Evolutionary conservation across 495 filamentous ascomycete species (phyloP), one percentile per base, ranked within the genome.

Genomic region (Penicillium macrosclerotiorum): DNA sequence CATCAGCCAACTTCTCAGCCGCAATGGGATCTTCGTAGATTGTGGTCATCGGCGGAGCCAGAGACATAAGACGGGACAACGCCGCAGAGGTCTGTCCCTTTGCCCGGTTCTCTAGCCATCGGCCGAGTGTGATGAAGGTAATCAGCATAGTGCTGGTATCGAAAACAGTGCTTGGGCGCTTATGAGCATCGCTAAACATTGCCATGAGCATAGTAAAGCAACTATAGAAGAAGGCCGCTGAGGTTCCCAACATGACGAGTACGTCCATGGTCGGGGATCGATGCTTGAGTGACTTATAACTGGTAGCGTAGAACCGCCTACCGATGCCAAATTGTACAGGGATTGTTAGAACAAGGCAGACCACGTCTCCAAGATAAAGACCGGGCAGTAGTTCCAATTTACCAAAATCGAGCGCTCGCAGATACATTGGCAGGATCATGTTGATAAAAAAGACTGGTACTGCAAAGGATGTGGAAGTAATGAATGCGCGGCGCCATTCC

Each of bases 111-210:
- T 99, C 93, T 7, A 99, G 64, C 72, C 86, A 97, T 25, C 93
- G 82, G 18, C 93, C 91, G 3, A 99, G 72, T 0, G 88, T 88
- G 64, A 96, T 89, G 65, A 97, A 97, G 0, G 89, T 96, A 60
- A 99, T 95, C 17, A 99, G 79, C 94, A 97, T 99, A 17, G 90
- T 96, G 62, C 90, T 95, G 0, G 93, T 99, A 53, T 99, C 93
- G 51, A 97, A 99, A 3, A 97, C 85, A 5, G 88, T 96, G 42
- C 79, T 82, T 2, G 93, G 93, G 16, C 84, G 77, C 6, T 72
- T 76, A 55, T 96, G 90, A 4, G 88, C 83, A 6, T 75, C 67
- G 24, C 76, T 70, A 3, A 86, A 35, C 17, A 97, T 57, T 5
- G 89, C 89, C 24, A 96, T 83, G 9, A 82, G 11, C 90, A 99